Evolutionary conservation across 2,329 filamentous ascomycete genomes (phyloP), one percentile per base, ranked within the genome.

Genomic region (Chaetomium strumarium): DNA sequence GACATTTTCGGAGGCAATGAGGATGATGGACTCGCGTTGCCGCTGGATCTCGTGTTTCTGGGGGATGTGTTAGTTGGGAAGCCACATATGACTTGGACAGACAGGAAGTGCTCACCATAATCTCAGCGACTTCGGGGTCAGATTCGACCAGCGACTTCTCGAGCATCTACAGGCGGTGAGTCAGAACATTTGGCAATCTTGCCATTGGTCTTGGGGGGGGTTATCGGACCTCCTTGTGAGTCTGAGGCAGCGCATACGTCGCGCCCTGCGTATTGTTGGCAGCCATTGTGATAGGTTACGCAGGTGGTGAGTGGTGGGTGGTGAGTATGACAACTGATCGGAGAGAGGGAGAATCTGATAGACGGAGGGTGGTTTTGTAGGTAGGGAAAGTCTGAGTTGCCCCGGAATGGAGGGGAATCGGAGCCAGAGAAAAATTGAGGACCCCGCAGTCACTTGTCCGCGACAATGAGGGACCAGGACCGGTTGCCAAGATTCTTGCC

Each of bases 1-100:
- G 75, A 99, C 91, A 80, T 99, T 99, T 79, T 99, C 93, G 52
- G 93, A 97, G 68, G 93, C 92, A 67, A 99, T 99, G 70, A 99
- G 85, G 68, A 97, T 89, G 74, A 99, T 95, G 65, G 91, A 97
- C 80, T 99, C 91, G 72, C 90, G 86, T 79, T 99, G 93, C 70
- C 93, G 90, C 81, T 96, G 84, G 68, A 96, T 87, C 76, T 97
- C 92, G 66, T 88, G 84, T 79, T 89, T 87, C 88, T 93, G 63
- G 55, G 60, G 44, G 31, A 53, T 52, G 50, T 55, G 68, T 72
- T 60, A 73, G 67, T 33, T 51, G 37, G 44, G 42, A 34, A 20
- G 8, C 20, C 40, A 29, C 36, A 24, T 38, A 42, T 17, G 38
- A 1, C 9, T 14, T 9, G 42, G 16, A 43, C 12, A 17, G 33